Percentiles rank a stretch among this genome's conserved stretches.
Conservation (phyloP, 108 stramenopile genomes). For the Cylindrotheca fusiformis region DNA sequence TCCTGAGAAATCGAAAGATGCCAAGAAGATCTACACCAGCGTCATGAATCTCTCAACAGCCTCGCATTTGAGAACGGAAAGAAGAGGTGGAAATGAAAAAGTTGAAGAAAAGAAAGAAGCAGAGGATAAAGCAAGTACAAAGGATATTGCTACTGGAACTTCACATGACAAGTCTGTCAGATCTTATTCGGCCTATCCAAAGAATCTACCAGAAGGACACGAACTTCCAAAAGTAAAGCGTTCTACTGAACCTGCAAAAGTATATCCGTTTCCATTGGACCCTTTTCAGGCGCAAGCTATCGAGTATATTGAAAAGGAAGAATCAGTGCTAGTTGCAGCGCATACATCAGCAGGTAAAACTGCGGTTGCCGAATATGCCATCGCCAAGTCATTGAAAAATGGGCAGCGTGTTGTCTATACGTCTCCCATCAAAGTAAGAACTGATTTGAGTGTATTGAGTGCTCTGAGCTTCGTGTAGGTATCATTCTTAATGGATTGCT, state of each 20-base stretch:
- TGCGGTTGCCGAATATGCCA: slow-evolving; percentile 92
- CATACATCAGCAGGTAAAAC: slow-evolving; percentile 96
- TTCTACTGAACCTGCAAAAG: slow-evolving; percentile 80
- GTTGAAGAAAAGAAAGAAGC: slow-evolving; percentile 12
- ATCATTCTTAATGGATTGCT: background rate
- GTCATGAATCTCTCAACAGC: slow-evolving; percentile 35
- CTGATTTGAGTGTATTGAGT: background rate
- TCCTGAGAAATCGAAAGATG: slow-evolving; percentile 11
- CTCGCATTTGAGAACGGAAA: slow-evolving; percentile 12
- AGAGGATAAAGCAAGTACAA: slow-evolving; percentile 29
- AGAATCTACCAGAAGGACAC: slow-evolving; percentile 45
- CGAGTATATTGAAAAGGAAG: slow-evolving; percentile 87
- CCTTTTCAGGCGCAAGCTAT: slow-evolving; percentile 96
- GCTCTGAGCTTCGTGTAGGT: background rate
- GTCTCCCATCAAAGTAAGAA: slow-evolving; percentile 88
- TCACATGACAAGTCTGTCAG: slow-evolving; percentile 85
- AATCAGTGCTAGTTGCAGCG: slow-evolving; percentile 95
- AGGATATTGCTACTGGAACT: slow-evolving; percentile 77
- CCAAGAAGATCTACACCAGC: slow-evolving; percentile 28
- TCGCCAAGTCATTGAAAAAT: slow-evolving; percentile 92
- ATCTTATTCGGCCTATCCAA: slow-evolving; percentile 77
- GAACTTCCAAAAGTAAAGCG: slow-evolving; percentile 32
- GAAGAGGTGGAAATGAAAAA: slow-evolving; percentile 5
- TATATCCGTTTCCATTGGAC: slow-evolving; percentile 94
- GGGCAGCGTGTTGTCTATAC: slow-evolving; percentile 98